Base-by-base conservation (phyloP, 768 basidiomycete species). In the Serendipita sp. region DNA sequence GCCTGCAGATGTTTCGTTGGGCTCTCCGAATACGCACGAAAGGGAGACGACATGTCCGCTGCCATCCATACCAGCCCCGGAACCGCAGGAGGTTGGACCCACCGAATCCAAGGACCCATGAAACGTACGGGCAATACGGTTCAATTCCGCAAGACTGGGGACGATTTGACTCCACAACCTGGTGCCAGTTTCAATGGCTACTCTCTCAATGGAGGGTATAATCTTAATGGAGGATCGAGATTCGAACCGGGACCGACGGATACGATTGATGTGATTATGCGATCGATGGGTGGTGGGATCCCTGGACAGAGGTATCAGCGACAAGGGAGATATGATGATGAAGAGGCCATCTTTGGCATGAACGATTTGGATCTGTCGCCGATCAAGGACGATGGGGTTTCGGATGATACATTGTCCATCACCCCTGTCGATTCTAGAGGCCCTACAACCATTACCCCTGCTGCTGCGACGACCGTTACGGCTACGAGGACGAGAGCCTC, bases 181-280 rank as follows among this genome's bases (percentile, higher is more conserved):
- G 28, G 56, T 36, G 18, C 35, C 28, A 23, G 41, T 13, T 41
- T 41, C 13, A 13, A 5, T 1, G 41, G 41, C 7, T 41, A 41
- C 13, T 41, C 41, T 5, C 13, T 41, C 7, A 41, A 41, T 2
- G 41, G 41, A 7, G 41, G 7, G 2, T 5, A 13, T 41, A 13
- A 23, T 1, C 23, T 23, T 23, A 23, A 13, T 7, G n/a, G n/a
- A 18, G 48, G 48, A 8, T 18, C 18, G 30, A 18, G 18, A n/a
- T 51, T 51, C n/a, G 56, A 60, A 35, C 56, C 56, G 28, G 34
- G 34, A 4, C 56, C 18, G 36, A 60, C 56, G 30, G 56, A 60
- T 38, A 60, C 56, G 34, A 60, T 60, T 38, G 56, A 60, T 35
- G 56, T 60, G 28, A 60, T 60, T 30, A n/a, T 60, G 30, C 56